Evolutionary conservation across 2,329 filamentous ascomycete genomes (phyloP), one percentile per base, ranked within the genome.

Genomic region (Fusarium sp.): DNA sequence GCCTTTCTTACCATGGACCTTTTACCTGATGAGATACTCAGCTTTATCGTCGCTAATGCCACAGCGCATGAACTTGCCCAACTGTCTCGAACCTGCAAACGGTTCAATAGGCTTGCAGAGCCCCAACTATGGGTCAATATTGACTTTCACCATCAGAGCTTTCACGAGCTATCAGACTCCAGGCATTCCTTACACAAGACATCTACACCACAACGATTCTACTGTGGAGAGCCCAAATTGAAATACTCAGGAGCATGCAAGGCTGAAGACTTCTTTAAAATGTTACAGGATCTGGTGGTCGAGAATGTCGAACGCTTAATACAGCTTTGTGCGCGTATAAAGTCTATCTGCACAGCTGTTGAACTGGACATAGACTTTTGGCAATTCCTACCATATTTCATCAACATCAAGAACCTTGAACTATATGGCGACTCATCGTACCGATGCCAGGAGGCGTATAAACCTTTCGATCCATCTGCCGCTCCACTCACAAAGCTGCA

Each of bases 301-400:
- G 18, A 37, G 34, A 37, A 37, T n/a, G 34, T 37, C 18, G 34
- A 37, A 0, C 34, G 34, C 18, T 11, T 37, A 5, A 37, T 1
- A 11, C 34, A 37, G 10, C 34, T 37, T n/a, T 37, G 34, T 37
- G 34, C 18, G 9, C 32, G 32, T 3, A 8, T 37, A 2, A 2
- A 37, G 5, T n/a, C 34, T n/a, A 37, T 37, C 34, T 37, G 34
- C 9, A 37, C 34, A 0, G 34, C 18, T 37, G 2, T 10, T 1
- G 1, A 0, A 3, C 18, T 37, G 10, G 5, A 37, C 5, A 37
- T n/a, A 4, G 18, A n/a, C 0, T 4, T 7, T 37, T 37, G 34
- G 18, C 34, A 7, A 37, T 37, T 37, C 0, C 34, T 37, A 0
- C 18, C 10, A 37, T 37, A 37, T n/a, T n/a, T 37, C 4, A n/a